Base-by-base conservation (phyloP, 768 basidiomycete species). In the Tephrocybe rancida region DNA sequence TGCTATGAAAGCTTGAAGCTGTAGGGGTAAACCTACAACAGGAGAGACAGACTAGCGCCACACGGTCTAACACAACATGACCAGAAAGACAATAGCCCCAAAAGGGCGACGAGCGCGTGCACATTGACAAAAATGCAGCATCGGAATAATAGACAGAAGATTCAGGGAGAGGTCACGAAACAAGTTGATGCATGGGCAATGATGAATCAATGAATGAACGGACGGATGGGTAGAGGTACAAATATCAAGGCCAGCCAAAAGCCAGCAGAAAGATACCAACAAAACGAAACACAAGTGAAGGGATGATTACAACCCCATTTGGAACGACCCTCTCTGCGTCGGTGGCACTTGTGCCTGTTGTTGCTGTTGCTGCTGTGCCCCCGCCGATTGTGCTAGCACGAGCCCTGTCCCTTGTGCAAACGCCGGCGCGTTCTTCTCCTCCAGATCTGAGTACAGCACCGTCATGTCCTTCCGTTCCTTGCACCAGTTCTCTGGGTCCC, bases 401-500 rank as follows among this genome's bases (percentile, higher is more conserved):
- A 80, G 68, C n/a, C 76, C 75, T 41, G 78, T 73, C 1, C 81
- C 81, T 54, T 70, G 75, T 37, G 73, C 72, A 60, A 88, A 88
- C 26, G 84, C 85, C 3, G 87, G 83, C 10, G 72, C 67, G 34
- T 74, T 83, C 77, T 88, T 87, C 73, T 89, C 88, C 71, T 88
- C 87, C 62, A 90, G 72, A 64, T 90, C 88, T 49, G 81, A 68
- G 61, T 89, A 90, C 56, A 87, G 71, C 44, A 90, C 88, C 14
- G 82, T 84, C 81, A 88, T 84, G 65, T 89, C 85, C 70, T 87
- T 89, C 64, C 87, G 79, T 63, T 86, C 84, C 72, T 90, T 88
- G 54, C 78, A 74, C 87, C 86, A 88, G 67, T 81, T 84, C 55
- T 91, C 88, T 9, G 86, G 83, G 63, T 92, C 90, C 88, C 93